Evolutionary conservation across 108 stramenopile species (phyloP), one percentile per base, ranked within the genome.

Genomic region (Skeletonema potamos): DNA sequence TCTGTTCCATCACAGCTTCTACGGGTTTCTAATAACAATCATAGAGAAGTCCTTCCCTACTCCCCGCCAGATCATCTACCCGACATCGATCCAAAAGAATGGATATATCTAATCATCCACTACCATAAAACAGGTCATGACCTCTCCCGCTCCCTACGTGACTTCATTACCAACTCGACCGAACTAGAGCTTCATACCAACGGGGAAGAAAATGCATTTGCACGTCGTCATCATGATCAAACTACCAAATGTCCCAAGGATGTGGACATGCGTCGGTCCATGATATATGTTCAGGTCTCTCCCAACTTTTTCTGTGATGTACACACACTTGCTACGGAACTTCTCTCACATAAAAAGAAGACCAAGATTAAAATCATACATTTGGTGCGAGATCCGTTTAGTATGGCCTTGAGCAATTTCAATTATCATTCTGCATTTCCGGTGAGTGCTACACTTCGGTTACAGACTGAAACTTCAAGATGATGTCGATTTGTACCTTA

Each of bases 361-460:
- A 58, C 30, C 44, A 69, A 69, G 7, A 29, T 70, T 15, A 74
- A 74, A 54, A 63, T 74, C 13, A 58, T 74, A 6, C 73, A 74
- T 10, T 28, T 74, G 20, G 73, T 74, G 9, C 73, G 73, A 0
- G 44, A 74, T 63, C 73, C 73, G 15, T 74, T 33, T 27, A 48
- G 56, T 33, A 69, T 74, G 36, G 73, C 73, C 4, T 15, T 74
- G 0, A 63, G 61, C 41, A 74, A 74, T 28, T 74, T 60, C 26
- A 27, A 62, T 26, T 74, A 74, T 27, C 73, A 74, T 58, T 29
- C 73, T 12, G 68, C 69, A 33, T 61, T 30, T 30, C 78, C 78
- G 17, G 74, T n/a, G n/a, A n/a, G n/a, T n/a, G n/a, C n/a, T n/a
- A n/a, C n/a, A n/a, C n/a, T n/a, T n/a, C n/a, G n/a, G n/a, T n/a